phyloP scores from a whole-genome alignment of 345 rosid genomes.

The Camelina hispida region DNA sequence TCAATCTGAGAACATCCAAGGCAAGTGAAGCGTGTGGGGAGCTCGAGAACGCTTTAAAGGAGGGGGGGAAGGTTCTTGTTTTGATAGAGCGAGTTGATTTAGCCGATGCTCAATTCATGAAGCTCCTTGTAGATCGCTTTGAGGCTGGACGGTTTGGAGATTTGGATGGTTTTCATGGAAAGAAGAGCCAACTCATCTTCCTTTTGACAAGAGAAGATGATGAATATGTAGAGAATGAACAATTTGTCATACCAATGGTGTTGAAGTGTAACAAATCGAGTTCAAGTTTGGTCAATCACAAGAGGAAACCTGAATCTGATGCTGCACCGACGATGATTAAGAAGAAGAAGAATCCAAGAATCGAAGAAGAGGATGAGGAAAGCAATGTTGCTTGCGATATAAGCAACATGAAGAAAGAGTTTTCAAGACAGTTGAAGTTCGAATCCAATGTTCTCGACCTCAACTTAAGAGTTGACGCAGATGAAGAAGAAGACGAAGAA shows the following conservation, averaged over 20 bases:
- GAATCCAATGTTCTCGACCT: constrained; percentile 65
- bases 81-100: constrained; percentile 68
- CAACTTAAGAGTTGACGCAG: constrained; percentile 60
- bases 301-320: constrained; percentile 65
- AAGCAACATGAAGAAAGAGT: constrained; percentile 47
- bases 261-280: constrained; percentile 51
- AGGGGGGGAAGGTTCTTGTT: constrained; percentile 51
- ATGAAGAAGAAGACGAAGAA: constrained; percentile 45
- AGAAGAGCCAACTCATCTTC: constrained; percentile 51
- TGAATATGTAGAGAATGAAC: constrained; percentile 38
- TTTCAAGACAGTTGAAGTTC: constrained; percentile 65
- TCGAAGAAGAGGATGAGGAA: constrained; percentile 47
- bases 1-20: constrained; percentile 46
- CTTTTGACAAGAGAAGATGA: constrained; percentile 60
- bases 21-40: constrained; percentile 44
- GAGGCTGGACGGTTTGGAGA: constrained; percentile 49
- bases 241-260: constrained; percentile 59
- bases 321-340: constrained; percentile 35
- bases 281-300: constrained; percentile 43
- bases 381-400: constrained; percentile 36
- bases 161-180: constrained; percentile 31
- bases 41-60: constrained; percentile 43
- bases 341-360: constrained; percentile 52
- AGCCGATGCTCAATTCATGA: constrained; percentile 57
- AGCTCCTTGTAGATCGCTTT: constrained; percentile 55